These are phyloP conservation scores for Podospora bellae-mahoneyi DNA, from an alignment of 495 filamentous ascomycete species.

Conservation along the genomic window DNA sequence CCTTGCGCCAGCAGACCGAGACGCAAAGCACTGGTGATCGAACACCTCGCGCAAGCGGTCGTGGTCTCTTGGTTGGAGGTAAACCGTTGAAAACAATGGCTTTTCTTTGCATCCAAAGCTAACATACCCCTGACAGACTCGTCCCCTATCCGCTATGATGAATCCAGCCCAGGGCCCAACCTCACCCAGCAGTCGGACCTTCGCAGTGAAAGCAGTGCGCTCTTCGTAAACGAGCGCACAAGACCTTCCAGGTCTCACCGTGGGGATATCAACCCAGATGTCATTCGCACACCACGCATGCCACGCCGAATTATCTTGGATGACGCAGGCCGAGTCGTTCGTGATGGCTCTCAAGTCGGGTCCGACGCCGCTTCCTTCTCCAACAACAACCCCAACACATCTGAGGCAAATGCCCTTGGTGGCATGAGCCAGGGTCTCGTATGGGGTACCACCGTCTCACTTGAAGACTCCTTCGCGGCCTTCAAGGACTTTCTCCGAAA, in stretches of 20 bases:
- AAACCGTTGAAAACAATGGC: conserved; percentile 25
- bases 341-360: conserved; percentile 48
- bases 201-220: conserved; percentile 74
- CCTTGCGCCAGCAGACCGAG: conserved; percentile 56
- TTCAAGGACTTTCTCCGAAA: conserved; percentile 91
- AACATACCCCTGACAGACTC: conserved; percentile 56
- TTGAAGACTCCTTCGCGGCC: conserved; percentile 77
- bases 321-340: conserved; percentile 70
- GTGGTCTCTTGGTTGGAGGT: conserved; percentile 61
- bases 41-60: conserved; percentile 68
- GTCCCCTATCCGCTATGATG: conserved; percentile 82
- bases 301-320: conserved; percentile 76
- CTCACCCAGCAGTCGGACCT: conserved; percentile 60
- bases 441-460: conserved; percentile 96
- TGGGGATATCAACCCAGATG: conserved; percentile 79
- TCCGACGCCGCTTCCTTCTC: conserved; percentile 85
- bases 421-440: conserved; percentile 78
- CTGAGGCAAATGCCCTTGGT: conserved; percentile 83
- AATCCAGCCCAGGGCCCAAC: conserved; percentile 72
- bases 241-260: conserved; percentile 60
- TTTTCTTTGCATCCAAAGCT: conserved; percentile 5
- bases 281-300: conserved; percentile 61
- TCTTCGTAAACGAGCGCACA: conserved; percentile 70
- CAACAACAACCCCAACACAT: conserved; percentile 81
- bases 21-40: conserved; percentile 56